These are phyloP conservation scores for Pseudogymnoascus sp. DNA, from an alignment of 2,329 filamentous ascomycete species.

Conservation along the genomic window DNA sequence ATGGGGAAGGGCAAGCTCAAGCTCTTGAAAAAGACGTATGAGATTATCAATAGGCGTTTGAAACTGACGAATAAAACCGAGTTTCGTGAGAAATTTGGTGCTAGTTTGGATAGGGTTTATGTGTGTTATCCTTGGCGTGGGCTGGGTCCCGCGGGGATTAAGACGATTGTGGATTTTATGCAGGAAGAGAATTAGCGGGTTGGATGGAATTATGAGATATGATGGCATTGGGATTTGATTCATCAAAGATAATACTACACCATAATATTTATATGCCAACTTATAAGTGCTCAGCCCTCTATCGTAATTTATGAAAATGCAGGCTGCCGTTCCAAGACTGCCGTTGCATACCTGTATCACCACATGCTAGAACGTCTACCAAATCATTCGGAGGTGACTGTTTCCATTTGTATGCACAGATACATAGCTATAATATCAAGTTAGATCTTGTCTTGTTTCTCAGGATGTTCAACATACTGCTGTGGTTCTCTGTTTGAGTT, in stretches of 20 bases:
- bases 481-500: background rate
- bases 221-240: background rate
- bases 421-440: background rate
- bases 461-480: background rate
- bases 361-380: background rate
- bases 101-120: conserved; percentile 74
- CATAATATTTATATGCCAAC: background rate
- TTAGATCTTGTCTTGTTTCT: background rate
- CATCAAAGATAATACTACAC: background rate
- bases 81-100: conserved; percentile 86
- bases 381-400: background rate
- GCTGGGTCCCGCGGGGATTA: conserved; percentile 70
- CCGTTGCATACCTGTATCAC: background rate
- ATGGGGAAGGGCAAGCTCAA: conserved; percentile 72
- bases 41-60: conserved; percentile 71
- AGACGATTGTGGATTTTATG: conserved; percentile 86
- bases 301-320: background rate
- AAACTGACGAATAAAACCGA: conserved; percentile 77
- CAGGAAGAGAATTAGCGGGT: conserved; percentile 49
- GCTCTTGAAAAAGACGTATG: conserved; percentile 76
- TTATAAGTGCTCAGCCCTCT: background rate
- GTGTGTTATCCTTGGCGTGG: conserved; percentile 86
- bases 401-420: background rate
- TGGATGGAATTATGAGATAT: background rate
- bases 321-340: background rate